Evolutionary conservation across 2,329 filamentous ascomycete species (phyloP).

Genomic region (Magnaporthales sp.): DNA sequence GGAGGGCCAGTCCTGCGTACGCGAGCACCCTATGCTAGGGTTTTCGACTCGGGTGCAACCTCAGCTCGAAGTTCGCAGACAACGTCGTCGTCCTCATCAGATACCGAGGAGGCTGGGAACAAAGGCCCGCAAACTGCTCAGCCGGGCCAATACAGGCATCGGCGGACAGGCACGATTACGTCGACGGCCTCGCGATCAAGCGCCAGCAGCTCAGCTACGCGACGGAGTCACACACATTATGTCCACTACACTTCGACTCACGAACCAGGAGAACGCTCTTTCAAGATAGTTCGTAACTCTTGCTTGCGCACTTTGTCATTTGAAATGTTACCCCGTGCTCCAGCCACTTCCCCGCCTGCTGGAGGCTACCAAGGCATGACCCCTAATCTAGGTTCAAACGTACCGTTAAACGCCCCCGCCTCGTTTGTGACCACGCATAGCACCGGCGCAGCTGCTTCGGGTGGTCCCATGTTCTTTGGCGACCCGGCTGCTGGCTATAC

Average conservation of each 20-base stretch:
- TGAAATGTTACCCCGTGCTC: slow-evolving; percentile 53
- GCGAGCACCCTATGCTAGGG: slow-evolving; percentile 49
- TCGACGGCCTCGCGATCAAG: slow-evolving; percentile 44
- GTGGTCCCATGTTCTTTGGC: slow-evolving; percentile 61
- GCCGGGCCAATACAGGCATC: slow-evolving; percentile 21
- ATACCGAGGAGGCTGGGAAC: slow-evolving; percentile 31
- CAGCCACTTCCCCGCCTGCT: slow-evolving; percentile 26
- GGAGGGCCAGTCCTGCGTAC: slow-evolving; percentile 51
- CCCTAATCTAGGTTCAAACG: slow-evolving; percentile 14
- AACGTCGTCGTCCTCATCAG: slow-evolving; percentile 30
- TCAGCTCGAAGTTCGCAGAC: slow-evolving; percentile 45
- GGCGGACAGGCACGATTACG: slow-evolving; percentile 31
- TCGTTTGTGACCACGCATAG: slow-evolving; percentile 46
- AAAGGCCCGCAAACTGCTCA: slow-evolving; percentile 10
- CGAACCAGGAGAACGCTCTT: slow-evolving; percentile 52
- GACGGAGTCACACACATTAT: slow-evolving; percentile 50
- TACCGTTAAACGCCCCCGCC: slow-evolving; percentile 10
- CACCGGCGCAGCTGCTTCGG: slow-evolving; percentile 45
- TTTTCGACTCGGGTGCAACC: slow-evolving; percentile 28
- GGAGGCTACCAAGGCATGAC: slow-evolving; percentile 26
- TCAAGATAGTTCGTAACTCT: slow-evolving; percentile 57
- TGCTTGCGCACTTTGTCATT: slow-evolving; percentile 59
- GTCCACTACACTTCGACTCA: slow-evolving; percentile 62
- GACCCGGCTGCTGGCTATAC: slow-evolving; percentile 58
- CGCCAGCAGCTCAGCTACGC: slow-evolving; percentile 17